Percentiles rank a stretch among this genome's conserved stretches.
Evolutionary conservation across 345 rosid genomes (phyloP).

Genomic region (Eucalyptus virginea): DNA sequence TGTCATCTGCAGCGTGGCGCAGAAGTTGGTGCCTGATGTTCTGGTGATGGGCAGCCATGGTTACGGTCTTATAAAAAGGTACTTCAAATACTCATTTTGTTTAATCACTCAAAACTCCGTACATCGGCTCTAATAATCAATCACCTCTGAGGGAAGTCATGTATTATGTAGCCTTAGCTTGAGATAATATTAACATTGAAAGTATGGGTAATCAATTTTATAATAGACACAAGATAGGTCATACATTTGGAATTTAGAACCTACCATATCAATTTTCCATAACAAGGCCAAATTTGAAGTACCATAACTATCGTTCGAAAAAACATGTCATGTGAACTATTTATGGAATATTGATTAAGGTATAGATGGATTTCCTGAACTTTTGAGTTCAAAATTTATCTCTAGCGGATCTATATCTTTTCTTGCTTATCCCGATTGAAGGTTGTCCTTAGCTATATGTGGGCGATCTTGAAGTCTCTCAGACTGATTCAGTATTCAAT

Average conservation of each 20-base stretch:
- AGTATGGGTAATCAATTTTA: neutral
- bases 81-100: neutral
- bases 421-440: neutral
- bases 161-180: neutral
- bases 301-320: neutral
- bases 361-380: neutral
- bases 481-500: neutral
- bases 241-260: too few species aligned
- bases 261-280: too few species aligned
- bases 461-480: neutral
- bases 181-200: neutral
- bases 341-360: neutral
- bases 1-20: conserved; percentile 37
- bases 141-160: neutral
- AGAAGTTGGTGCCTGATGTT: conserved; percentile 26
- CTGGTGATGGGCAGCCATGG: conserved; percentile 61
- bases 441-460: neutral
- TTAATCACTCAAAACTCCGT: neutral
- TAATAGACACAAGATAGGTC: too few species aligned
- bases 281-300: neutral
- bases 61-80: conserved; percentile 49
- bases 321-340: neutral
- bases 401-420: fast-evolving
- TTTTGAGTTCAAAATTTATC: neutral
- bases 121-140: too few species aligned